These are phyloP conservation scores for Cyamopsis tetragonoloba DNA, from an alignment of 306 rosid species.

Conservation along the genomic window DNA sequence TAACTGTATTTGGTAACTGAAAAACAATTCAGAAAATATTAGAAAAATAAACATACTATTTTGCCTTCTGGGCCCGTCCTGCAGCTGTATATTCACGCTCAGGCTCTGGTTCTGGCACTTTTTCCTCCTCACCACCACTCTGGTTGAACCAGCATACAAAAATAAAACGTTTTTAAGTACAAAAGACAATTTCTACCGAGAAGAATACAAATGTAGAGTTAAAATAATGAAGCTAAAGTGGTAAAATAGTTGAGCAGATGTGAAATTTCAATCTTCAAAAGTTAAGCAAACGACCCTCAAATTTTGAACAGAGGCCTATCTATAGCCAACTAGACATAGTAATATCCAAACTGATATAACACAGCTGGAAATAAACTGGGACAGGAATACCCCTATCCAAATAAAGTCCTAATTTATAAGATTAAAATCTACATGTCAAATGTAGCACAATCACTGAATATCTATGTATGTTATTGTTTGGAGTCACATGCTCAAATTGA, in stretches of 20 bases:
- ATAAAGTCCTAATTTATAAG: not conserved
- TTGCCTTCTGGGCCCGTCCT: constrained; percentile 85
- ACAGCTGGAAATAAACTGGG: constrained; percentile 6
- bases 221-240: not conserved
- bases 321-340: constrained; percentile 5
- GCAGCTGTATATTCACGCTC: constrained; percentile 95
- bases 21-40: not conserved
- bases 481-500: not conserved
- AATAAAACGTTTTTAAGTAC: constrained; percentile 15
- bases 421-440: constrained; percentile 6
- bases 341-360: constrained; percentile 1
- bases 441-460: not conserved
- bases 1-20: constrained; percentile 9
- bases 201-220: constrained; percentile 3
- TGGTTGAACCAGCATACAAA: constrained; percentile 41
- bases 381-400: not conserved
- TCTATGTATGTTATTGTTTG: not conserved
- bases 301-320: not conserved
- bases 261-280: not conserved
- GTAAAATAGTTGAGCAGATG: constrained; percentile 6
- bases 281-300: constrained; percentile 8
- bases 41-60: constrained; percentile 58
- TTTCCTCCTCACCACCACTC: constrained; percentile 84
- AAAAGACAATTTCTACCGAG: not conserved
- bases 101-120: constrained; percentile 83